Conservation (phyloP, 306 rosid genomes). For the Prunus mume region DNA sequence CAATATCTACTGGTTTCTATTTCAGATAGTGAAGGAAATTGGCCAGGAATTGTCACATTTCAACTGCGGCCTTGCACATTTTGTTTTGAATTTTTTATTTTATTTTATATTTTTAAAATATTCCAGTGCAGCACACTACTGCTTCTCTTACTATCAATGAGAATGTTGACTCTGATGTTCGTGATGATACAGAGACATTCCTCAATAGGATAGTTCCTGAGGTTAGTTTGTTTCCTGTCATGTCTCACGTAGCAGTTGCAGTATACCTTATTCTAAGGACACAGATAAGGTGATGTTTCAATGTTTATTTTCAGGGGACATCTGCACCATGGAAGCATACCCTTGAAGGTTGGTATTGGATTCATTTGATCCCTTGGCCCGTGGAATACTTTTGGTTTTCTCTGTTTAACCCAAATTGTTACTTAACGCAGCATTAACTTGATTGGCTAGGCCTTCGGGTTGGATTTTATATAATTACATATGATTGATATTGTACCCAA, state of each 20-base stretch:
- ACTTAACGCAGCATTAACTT: neutral
- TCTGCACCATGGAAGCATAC: constrained; percentile 97
- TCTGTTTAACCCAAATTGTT: neutral
- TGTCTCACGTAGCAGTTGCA: neutral
- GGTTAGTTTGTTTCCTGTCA: constrained; percentile 37
- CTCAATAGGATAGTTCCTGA: constrained; percentile 75
- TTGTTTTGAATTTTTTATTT: neutral
- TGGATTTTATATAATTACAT: neutral
- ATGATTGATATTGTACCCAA: neutral
- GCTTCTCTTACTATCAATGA: constrained; percentile 96
- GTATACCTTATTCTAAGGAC: neutral
- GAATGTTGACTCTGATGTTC: constrained; percentile 87
- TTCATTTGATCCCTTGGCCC: neutral
- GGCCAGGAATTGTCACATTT: constrained; percentile 77
- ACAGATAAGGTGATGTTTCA: neutral
- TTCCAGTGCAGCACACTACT: constrained; percentile 91
- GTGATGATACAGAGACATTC: constrained; percentile 79
- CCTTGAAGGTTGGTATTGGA: constrained; percentile 62
- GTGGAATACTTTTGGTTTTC: too few relatives aligned
- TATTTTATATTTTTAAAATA: neutral
- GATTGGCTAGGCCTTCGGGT: neutral
- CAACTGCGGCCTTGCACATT: constrained; percentile 89
- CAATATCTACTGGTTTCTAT: neutral
- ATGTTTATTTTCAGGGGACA: constrained; percentile 48
- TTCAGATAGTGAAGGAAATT: constrained; percentile 50